phyloP scores from a whole-genome alignment of 805 yeast species.

The Kuraishia cidri region DNA sequence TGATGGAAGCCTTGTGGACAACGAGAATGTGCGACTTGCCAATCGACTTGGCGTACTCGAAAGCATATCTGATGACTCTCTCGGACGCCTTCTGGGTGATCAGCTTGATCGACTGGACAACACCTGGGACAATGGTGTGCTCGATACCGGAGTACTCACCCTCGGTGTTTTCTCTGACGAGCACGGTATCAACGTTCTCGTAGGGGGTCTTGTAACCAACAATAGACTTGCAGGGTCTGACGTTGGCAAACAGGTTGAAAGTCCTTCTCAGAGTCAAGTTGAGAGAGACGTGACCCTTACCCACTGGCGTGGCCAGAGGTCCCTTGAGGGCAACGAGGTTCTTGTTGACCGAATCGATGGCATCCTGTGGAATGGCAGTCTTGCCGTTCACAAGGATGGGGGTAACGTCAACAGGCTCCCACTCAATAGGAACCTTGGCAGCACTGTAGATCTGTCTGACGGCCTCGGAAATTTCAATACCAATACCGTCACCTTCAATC shows the following conservation, averaged over 20 bases:
- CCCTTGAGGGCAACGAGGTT: slow-evolving; percentile 96
- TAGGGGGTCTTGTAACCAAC: slow-evolving; percentile 91
- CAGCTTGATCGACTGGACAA: slow-evolving; percentile 94
- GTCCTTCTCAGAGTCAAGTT: slow-evolving; percentile 97
- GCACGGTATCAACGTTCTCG: slow-evolving; percentile 83
- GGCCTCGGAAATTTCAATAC: slow-evolving; percentile 89
- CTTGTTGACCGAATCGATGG: slow-evolving; percentile 86
- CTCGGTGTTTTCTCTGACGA: slow-evolving; percentile 98
- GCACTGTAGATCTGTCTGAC: slow-evolving; percentile 91
- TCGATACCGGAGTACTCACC: slow-evolving; percentile 99
- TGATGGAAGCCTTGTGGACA: slow-evolving; percentile 97
- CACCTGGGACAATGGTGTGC: slow-evolving; percentile 97
- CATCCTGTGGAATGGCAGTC: slow-evolving; percentile 87
- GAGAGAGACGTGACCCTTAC: slow-evolving; percentile 96
- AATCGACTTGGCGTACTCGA: slow-evolving; percentile 88
- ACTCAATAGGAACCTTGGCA: slow-evolving; percentile 91
- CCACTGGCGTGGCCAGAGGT: slow-evolving; percentile 97
- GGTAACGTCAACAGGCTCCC: slow-evolving; percentile 96
- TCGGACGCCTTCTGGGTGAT: slow-evolving; percentile 95
- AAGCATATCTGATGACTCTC: slow-evolving; percentile 94
- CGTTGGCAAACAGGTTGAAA: slow-evolving; percentile 92
- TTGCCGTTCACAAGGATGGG: slow-evolving; percentile 87
- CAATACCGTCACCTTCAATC: slow-evolving; percentile 99
- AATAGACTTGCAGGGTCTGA: slow-evolving; percentile 92
- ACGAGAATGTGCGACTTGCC: slow-evolving; percentile 84